phyloP scores from a whole-genome alignment of 2,329 filamentous ascomycete species.

The Monosporascus sp. region DNA sequence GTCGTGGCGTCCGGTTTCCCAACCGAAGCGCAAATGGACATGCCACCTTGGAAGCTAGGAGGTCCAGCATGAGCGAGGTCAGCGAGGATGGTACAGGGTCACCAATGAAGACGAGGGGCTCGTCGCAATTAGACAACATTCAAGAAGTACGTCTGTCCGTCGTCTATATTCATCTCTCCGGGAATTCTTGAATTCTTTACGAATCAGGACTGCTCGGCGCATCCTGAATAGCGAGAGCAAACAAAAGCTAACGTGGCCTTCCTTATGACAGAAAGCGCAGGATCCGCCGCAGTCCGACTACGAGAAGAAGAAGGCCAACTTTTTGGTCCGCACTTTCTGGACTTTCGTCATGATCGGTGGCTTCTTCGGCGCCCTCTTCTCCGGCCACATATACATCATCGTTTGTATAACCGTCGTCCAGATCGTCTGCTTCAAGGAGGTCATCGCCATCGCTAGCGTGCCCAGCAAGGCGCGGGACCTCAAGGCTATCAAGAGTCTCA shows the following conservation, averaged over 20 bases:
- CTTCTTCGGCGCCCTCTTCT: constrained; percentile 90
- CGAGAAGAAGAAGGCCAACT: constrained; percentile 98
- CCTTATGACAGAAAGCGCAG: constrained; percentile 33
- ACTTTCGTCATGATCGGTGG: constrained; percentile 93
- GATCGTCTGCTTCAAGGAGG: constrained; percentile 97
- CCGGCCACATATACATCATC: constrained; percentile 96
- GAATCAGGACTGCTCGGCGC: background rate
- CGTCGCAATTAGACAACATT: constrained; percentile 30
- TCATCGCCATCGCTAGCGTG: constrained; percentile 95
- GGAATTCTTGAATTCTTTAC: too few relatives aligned
- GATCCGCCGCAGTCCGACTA: constrained; percentile 58
- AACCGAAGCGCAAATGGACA: constrained; percentile 44
- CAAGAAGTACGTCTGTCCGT: constrained; percentile 26
- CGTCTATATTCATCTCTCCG: background rate
- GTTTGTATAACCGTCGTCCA: constrained; percentile 88
- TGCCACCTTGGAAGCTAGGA: constrained; percentile 46
- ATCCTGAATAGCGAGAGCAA: background rate
- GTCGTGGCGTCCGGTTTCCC: constrained; percentile 51
- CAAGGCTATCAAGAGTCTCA: constrained; percentile 89
- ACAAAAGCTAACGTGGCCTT: constrained; percentile 1
- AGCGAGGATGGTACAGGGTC: constrained; percentile 52
- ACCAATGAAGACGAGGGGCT: constrained; percentile 22
- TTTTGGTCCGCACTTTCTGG: constrained; percentile 96
- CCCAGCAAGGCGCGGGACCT: constrained; percentile 86
- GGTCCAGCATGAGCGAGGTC: constrained; percentile 66